Percentiles rank a stretch among this genome's conserved stretches.
Evolutionary conservation across 768 basidiomycete species (phyloP).

Genomic region (Lanmaoa rubissima): DNA sequence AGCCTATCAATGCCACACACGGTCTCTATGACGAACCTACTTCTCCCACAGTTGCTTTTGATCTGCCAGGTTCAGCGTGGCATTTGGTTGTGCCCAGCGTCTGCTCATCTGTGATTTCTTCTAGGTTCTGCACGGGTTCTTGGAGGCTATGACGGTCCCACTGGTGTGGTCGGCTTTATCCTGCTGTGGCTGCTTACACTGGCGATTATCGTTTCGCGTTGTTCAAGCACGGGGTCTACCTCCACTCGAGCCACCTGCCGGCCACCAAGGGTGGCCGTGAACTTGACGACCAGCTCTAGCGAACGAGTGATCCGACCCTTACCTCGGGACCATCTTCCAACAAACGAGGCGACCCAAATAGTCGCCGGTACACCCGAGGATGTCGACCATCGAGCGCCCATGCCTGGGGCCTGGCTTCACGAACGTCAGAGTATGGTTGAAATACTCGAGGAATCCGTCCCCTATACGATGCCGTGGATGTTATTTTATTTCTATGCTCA

Average conservation of each 20-base stretch:
- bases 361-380: background rate
- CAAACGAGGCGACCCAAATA: background rate
- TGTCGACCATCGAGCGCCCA: background rate
- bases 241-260: background rate
- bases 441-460: background rate
- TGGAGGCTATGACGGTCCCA: background rate
- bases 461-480: background rate
- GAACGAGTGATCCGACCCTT: background rate
- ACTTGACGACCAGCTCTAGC: background rate
- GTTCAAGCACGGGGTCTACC: background rate
- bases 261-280: background rate
- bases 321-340: background rate
- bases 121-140: background rate
- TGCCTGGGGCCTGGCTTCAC: conserved; percentile 7
- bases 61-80: background rate
- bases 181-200: conserved; percentile 5
- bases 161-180: background rate
- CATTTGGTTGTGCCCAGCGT: background rate
- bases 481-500: background rate
- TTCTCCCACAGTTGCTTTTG: background rate
- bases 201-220: background rate
- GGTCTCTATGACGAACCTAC: background rate
- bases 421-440: background rate
- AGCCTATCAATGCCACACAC: background rate
- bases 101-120: background rate